Evolutionary conservation across 2,329 filamentous ascomycete genomes (phyloP).

Genomic region (Tricladium varicosporioides): DNA sequence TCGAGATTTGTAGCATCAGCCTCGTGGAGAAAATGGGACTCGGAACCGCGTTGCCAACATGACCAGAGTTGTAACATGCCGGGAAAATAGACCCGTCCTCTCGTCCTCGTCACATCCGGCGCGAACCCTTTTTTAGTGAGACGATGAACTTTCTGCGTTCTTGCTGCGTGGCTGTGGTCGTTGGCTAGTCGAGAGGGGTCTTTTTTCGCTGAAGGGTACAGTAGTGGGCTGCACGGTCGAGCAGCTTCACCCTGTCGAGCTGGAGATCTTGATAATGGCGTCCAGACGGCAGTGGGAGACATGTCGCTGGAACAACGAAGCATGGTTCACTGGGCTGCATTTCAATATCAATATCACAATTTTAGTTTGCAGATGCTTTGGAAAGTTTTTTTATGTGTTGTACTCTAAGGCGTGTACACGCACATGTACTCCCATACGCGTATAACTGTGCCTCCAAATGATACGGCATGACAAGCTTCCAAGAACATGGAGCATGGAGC

Average conservation of each 20-base stretch:
- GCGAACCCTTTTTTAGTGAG: background rate
- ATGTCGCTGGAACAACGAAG: background rate
- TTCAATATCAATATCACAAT: background rate
- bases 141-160: background rate
- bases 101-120: background rate
- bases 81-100: background rate
- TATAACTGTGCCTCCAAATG: background rate
- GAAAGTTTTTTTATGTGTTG: background rate
- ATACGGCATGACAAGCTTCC: background rate
- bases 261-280: background rate
- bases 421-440: too few relatives aligned
- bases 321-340: background rate
- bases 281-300: background rate
- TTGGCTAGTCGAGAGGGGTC: background rate
- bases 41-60: too few relatives aligned
- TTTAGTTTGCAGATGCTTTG: background rate
- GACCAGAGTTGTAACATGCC: background rate
- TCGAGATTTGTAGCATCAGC: background rate
- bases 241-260: constrained; percentile 5
- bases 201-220: background rate
- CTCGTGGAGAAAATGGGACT: background rate
- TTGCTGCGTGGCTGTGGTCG: background rate
- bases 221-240: constrained; percentile 2
- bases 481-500: background rate
- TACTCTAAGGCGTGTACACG: background rate